These are phyloP conservation scores for Fonsecaea erecta DNA, from an alignment of 2,329 filamentous ascomycete genomes.

Conservation along the genomic window DNA sequence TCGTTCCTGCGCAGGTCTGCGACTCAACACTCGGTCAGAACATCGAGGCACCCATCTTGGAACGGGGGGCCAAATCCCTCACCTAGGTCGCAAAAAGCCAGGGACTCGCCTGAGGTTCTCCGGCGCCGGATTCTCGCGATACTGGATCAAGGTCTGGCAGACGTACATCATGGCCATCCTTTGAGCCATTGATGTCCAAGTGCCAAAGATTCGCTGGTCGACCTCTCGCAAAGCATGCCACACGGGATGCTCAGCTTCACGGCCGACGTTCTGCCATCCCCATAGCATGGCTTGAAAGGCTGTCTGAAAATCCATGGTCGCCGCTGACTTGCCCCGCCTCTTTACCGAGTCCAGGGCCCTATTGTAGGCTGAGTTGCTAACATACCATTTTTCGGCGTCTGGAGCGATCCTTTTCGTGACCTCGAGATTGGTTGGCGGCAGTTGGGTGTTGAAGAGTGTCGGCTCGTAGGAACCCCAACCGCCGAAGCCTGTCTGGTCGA, in stretches of 20 bases:
- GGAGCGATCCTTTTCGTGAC: constrained; percentile 28
- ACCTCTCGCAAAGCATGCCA: constrained; percentile 33
- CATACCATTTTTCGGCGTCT: constrained; percentile 36
- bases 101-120: constrained; percentile 35
- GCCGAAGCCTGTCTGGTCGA: too few species aligned
- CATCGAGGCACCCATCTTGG: too few species aligned
- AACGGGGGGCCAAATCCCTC: too few species aligned
- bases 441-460: constrained; percentile 31
- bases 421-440: constrained; percentile 16
- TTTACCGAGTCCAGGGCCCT: constrained; percentile 23
- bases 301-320: constrained; percentile 31
- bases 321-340: constrained; percentile 11
- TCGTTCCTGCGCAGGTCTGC: constrained; percentile 32
- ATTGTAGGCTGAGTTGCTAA: constrained; percentile 34
- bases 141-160: constrained; percentile 34
- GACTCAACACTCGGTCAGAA: too few species aligned
- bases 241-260: constrained; percentile 33
- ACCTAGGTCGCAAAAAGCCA: constrained; percentile 30
- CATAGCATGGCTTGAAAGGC: constrained; percentile 33
- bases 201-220: constrained; percentile 36
- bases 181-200: constrained; percentile 35
- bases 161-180: constrained; percentile 37
- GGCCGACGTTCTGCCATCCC: constrained; percentile 35
- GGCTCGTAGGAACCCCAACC: constrained; percentile 21
- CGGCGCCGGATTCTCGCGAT: constrained; percentile 31